These are phyloP conservation scores for Melampsora americana DNA, from an alignment of 1,284 basidiomycete species.

Conservation along the genomic window DNA sequence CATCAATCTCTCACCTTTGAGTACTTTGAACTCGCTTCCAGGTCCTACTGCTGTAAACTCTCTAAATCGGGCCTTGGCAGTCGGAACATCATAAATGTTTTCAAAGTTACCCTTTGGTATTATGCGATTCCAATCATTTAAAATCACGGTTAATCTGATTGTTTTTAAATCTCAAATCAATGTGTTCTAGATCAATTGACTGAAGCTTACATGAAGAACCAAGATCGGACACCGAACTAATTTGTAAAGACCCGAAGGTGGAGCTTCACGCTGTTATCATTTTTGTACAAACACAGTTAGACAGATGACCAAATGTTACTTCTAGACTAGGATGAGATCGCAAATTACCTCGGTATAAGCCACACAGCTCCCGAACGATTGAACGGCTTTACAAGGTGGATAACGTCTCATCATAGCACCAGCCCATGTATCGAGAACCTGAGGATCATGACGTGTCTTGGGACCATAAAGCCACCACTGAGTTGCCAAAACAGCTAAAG, in stretches of 20 bases:
- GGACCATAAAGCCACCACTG: slow-evolving; percentile 43
- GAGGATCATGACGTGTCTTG: not conserved
- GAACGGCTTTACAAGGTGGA: slow-evolving; percentile 33
- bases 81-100: slow-evolving; percentile 28
- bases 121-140: not conserved
- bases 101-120: slow-evolving; percentile 30
- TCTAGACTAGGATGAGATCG: no score
- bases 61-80: slow-evolving; percentile 3
- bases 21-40: slow-evolving; percentile 11
- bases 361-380: slow-evolving; percentile 5
- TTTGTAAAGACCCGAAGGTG: slow-evolving; percentile 15
- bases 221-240: slow-evolving; percentile 21
- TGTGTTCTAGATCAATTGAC: not conserved
- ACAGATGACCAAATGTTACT: no score
- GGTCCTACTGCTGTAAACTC: slow-evolving; percentile 18
- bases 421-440: slow-evolving; percentile 37
- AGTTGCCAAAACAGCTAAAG: slow-evolving; percentile 31
- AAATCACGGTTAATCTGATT: not conserved
- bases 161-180: not conserved
- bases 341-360: slow-evolving; percentile 23
- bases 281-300: not conserved
- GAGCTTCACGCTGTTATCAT: slow-evolving; percentile 27
- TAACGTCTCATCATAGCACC: slow-evolving; percentile 37
- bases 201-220: slow-evolving; percentile 22
- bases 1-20: slow-evolving; percentile 27